These are phyloP conservation scores for Cadophora sp. DNA, from an alignment of 2,329 filamentous ascomycete genomes.

Conservation along the genomic window DNA sequence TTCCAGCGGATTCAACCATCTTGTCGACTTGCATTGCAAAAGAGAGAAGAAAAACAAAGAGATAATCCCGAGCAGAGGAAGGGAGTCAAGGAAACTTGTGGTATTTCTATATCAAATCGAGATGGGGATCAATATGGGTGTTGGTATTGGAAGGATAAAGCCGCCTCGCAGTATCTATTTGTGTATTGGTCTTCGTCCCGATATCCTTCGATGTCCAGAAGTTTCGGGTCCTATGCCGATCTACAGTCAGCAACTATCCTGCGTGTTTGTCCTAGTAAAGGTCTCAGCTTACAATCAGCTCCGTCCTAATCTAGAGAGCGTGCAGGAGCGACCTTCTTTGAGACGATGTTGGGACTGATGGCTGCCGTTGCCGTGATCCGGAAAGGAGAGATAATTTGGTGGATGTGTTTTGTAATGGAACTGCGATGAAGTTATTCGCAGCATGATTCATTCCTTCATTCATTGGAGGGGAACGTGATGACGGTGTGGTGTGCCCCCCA, in stretches of 20 bases:
- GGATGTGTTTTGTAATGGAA: neutral
- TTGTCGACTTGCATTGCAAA: constrained; percentile 22
- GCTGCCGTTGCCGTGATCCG: neutral
- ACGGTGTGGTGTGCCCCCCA: too few relatives aligned
- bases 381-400: neutral
- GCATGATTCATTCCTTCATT: neutral
- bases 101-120: neutral
- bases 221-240: neutral
- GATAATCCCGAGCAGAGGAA: constrained; percentile 16
- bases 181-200: too few relatives aligned
- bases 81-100: neutral
- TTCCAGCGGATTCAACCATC: constrained; percentile 27
- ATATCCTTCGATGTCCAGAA: neutral
- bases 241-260: neutral
- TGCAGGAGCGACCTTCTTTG: neutral
- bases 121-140: too few relatives aligned
- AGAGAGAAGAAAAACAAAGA: constrained; percentile 27
- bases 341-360: neutral
- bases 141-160: neutral
- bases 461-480: too few relatives aligned
- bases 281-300: neutral
- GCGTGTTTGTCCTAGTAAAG: neutral
- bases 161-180: neutral
- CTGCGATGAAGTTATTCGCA: neutral
- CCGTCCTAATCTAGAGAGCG: neutral